Conservation (phyloP, 1,139 yeast species). For the Yamadazyma sp. region DNA sequence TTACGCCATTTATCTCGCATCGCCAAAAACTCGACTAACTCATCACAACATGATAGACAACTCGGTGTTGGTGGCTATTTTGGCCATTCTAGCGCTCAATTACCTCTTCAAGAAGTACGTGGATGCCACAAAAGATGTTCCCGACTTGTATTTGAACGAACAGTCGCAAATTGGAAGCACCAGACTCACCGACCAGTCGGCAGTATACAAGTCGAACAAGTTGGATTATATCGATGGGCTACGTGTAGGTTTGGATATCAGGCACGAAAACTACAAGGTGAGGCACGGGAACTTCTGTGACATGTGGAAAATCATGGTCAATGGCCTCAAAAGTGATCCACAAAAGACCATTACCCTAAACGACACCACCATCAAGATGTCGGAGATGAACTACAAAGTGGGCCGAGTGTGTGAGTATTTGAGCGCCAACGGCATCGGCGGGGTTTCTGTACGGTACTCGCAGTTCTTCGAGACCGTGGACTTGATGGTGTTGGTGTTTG, state of each 20-base stretch:
- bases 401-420: slow-evolving; percentile 19
- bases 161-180: slow-evolving; percentile 62
- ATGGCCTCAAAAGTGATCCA: slow-evolving; percentile 15
- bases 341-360: slow-evolving; percentile 19
- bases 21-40: too few relatives aligned
- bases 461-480: slow-evolving; percentile 20
- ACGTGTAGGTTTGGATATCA: slow-evolving; percentile 63
- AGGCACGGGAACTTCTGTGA: slow-evolving; percentile 72
- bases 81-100: slow-evolving; percentile 20
- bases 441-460: slow-evolving; percentile 19
- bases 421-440: slow-evolving; percentile 11
- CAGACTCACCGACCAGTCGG: slow-evolving; percentile 58
- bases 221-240: slow-evolving; percentile 62
- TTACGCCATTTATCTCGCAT: too few relatives aligned
- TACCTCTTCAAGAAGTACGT: slow-evolving; percentile 24
- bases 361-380: slow-evolving; percentile 16
- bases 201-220: slow-evolving; percentile 63
- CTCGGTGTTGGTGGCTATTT: slow-evolving; percentile 18
- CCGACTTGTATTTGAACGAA: slow-evolving; percentile 54
- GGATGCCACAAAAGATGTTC: slow-evolving; percentile 47
- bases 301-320: slow-evolving; percentile 51
- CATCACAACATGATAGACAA: slow-evolving; percentile 11
- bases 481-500: slow-evolving; percentile 24
- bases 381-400: slow-evolving; percentile 27
- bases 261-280: slow-evolving; percentile 58